Evolutionary conservation across 306 rosid genomes (phyloP).

Genomic region (Medicago lupulina): DNA sequence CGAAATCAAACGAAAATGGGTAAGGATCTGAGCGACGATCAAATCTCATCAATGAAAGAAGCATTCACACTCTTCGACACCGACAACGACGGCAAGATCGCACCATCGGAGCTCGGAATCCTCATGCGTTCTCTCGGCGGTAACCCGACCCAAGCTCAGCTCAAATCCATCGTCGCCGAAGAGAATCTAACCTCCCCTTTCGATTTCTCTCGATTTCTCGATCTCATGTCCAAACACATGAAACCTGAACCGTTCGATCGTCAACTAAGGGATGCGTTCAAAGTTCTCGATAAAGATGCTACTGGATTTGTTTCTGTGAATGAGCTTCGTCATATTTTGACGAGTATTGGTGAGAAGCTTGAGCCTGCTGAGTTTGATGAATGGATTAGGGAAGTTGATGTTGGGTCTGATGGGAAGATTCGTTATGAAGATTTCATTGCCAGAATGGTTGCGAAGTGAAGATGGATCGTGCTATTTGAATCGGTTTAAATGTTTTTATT

Average conservation of each 20-base stretch:
- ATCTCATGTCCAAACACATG: constrained; percentile 92
- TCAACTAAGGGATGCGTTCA: constrained; percentile 93
- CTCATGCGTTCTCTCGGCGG: constrained; percentile 98
- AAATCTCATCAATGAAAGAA: constrained; percentile 89
- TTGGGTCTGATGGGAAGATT: constrained; percentile 88
- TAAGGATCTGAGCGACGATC: constrained; percentile 92
- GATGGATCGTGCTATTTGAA: neutral
- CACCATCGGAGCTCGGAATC: constrained; percentile 97
- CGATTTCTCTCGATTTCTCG: constrained; percentile 84
- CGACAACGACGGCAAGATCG: constrained; percentile 87
- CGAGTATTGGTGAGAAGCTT: constrained; percentile 95
- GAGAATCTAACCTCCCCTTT: constrained; percentile 83
- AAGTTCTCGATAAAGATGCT: constrained; percentile 89
- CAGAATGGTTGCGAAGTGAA: constrained; percentile 95
- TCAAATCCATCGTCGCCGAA: constrained; percentile 78
- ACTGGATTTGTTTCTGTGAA: constrained; percentile 81
- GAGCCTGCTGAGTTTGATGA: constrained; percentile 96
- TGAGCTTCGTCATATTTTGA: constrained; percentile 93
- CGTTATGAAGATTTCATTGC: constrained; percentile 96
- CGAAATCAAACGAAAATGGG: constrained; percentile 58
- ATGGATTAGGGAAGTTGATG: constrained; percentile 98
- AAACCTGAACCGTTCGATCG: constrained; percentile 97
- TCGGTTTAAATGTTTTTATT: no score
- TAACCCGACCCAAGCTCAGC: constrained; percentile 97
- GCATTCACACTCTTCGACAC: constrained; percentile 95